Conservation (phyloP, 1,139 yeast genomes). For the Blastobotrys malaysiensis region DNA sequence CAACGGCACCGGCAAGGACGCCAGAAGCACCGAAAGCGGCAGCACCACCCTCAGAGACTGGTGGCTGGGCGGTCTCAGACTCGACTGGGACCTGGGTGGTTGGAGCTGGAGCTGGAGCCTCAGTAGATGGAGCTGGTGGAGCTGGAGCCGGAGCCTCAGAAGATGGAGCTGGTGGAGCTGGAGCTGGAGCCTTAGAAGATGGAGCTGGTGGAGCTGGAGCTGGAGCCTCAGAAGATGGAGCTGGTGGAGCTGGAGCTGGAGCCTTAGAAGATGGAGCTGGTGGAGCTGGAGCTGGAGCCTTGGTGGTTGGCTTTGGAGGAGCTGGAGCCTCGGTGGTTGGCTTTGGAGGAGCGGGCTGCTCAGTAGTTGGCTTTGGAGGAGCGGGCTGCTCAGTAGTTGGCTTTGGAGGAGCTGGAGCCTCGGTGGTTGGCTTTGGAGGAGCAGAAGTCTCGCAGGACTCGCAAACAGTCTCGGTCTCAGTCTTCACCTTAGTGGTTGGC, state of each 20-base stretch:
- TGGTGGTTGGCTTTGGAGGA: background rate
- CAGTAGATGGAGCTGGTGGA: background rate
- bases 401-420: conserved; percentile 1
- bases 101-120: background rate
- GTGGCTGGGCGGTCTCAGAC: conserved; percentile 3
- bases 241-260: background rate
- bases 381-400: background rate
- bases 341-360: background rate
- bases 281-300: conserved; percentile 6
- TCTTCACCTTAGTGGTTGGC: background rate
- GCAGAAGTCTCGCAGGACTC: background rate
- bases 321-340: background rate
- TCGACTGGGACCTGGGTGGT: conserved; percentile 13
- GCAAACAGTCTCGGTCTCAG: too few relatives aligned
- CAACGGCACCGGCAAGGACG: conserved; percentile 36
- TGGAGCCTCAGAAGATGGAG: background rate
- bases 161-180: background rate
- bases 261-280: background rate
- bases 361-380: conserved; percentile 1
- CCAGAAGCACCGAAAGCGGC: conserved; percentile 31
- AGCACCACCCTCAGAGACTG: conserved; percentile 28
- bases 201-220: background rate
- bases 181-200: background rate
- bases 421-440: conserved; percentile 15
- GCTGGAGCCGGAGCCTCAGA: background rate